These are phyloP conservation scores for Pachyrhizus erosus DNA, from an alignment of 306 rosid species.

Conservation along the genomic window DNA sequence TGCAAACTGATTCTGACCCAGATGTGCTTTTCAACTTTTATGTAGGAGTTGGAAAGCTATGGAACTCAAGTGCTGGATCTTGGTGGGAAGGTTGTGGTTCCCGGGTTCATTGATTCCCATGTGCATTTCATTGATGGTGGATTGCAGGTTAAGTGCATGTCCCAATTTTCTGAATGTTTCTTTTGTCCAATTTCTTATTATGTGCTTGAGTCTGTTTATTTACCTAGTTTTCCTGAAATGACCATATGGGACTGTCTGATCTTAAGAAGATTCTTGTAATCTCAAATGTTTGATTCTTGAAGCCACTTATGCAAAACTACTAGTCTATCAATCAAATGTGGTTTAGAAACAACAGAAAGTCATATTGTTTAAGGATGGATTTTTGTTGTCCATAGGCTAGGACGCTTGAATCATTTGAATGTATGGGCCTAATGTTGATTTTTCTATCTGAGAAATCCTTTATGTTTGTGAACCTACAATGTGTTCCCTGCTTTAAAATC, in stretches of 20 bases:
- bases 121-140: constrained; percentile 78
- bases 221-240: neutral
- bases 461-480: constrained; percentile 1
- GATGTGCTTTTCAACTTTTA: constrained; percentile 14
- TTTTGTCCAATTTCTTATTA: neutral
- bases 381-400: constrained; percentile 1
- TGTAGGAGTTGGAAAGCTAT: constrained; percentile 72
- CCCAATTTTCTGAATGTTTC: constrained; percentile 10
- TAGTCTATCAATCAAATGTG: neutral
- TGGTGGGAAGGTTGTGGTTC: constrained; percentile 79
- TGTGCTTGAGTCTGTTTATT: neutral
- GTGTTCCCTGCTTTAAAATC: constrained; percentile 31
- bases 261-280: constrained; percentile 9
- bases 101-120: constrained; percentile 91
- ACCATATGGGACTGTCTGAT: constrained; percentile 7
- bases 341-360: neutral
- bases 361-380: neutral
- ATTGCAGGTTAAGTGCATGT: constrained; percentile 61
- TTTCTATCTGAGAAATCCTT: neutral
- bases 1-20: constrained; percentile 11
- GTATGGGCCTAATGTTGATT: neutral
- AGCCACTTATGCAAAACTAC: neutral
- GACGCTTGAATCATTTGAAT: constrained; percentile 12
- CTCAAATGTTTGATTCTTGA: constrained; percentile 4
- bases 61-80: constrained; percentile 72